These are phyloP conservation scores for Teratosphaeria zuluensis DNA, from an alignment of 2,329 filamentous ascomycete genomes.

Conservation along the genomic window DNA sequence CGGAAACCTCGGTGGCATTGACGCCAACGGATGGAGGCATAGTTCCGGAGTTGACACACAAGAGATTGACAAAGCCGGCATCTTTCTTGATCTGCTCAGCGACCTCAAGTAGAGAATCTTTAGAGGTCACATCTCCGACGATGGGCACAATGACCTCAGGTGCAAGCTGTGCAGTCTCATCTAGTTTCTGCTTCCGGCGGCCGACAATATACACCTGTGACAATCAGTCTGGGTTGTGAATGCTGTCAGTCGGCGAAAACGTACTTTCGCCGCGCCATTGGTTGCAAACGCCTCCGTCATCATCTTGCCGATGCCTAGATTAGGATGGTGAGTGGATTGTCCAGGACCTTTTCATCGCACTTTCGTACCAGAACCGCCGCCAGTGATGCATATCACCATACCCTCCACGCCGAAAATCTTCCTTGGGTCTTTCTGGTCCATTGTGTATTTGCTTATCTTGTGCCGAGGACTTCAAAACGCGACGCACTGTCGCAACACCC, in stretches of 20 bases:
- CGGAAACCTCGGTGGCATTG: constrained; percentile 1
- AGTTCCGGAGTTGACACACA: constrained; percentile 31
- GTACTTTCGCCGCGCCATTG: constrained; percentile 42
- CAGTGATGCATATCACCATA: constrained; percentile 45
- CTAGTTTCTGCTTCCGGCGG: constrained; percentile 37
- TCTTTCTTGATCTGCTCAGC: constrained; percentile 31
- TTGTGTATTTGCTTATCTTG: not conserved
- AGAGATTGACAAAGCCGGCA: constrained; percentile 24
- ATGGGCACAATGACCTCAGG: constrained; percentile 31
- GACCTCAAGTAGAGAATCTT: constrained; percentile 28
- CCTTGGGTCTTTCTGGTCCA: not conserved
- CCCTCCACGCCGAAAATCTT: constrained; percentile 43
- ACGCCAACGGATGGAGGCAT: constrained; percentile 10
- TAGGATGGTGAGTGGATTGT: constrained; percentile 3
- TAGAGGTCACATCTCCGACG: constrained; percentile 36
- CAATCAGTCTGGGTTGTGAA: not conserved
- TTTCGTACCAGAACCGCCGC: constrained; percentile 40
- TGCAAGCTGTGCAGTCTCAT: constrained; percentile 31
- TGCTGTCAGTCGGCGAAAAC: not conserved
- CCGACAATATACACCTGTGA: constrained; percentile 37
- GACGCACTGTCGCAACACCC: too few relatives aligned
- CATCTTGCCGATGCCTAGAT: constrained; percentile 36
- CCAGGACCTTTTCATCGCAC: not conserved
- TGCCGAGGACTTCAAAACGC: not conserved
- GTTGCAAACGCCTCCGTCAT: constrained; percentile 35